A percentile compares a stretch with the other conserved stretches of the same genome.
Evolutionary conservation across 108 stramenopile species (phyloP).

Genomic region (Conticribra guillardii): DNA sequence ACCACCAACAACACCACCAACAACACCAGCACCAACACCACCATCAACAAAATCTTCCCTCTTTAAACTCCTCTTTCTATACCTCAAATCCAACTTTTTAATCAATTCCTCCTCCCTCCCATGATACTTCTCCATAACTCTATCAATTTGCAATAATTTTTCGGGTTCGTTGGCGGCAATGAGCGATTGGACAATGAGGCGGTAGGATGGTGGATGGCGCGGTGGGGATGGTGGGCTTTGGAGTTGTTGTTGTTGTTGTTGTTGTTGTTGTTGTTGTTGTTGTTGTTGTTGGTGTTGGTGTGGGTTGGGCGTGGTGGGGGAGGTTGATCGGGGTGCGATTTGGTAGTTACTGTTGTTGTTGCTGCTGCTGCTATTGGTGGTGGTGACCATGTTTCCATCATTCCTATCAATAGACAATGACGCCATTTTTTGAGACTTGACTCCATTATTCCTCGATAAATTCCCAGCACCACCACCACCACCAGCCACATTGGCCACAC

Average conservation of each 20-base stretch:
- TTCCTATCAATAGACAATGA: too few relatives aligned
- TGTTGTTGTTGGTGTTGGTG: neutral
- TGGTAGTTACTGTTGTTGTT: too few relatives aligned
- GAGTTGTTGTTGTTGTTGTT: neutral
- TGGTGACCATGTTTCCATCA: too few relatives aligned
- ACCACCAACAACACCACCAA: neutral
- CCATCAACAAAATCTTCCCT: neutral
- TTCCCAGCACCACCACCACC: too few relatives aligned
- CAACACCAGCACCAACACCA: neutral
- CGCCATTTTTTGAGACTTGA: too few relatives aligned
- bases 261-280: neutral
- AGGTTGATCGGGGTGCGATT: too few relatives aligned
- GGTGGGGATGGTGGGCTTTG: slow-evolving; percentile 28
- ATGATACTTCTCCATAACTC: slow-evolving; percentile 48
- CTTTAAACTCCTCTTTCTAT: slow-evolving; percentile 28
- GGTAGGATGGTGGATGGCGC: slow-evolving; percentile 34
- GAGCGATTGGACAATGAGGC: slow-evolving; percentile 22
- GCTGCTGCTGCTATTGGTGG: too few relatives aligned
- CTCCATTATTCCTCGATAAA: too few relatives aligned
- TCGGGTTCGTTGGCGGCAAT: slow-evolving; percentile 46
- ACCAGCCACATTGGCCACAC: too few relatives aligned
- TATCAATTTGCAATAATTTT: slow-evolving; percentile 43
- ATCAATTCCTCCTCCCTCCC: slow-evolving; percentile 56
- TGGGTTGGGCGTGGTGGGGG: too few relatives aligned
- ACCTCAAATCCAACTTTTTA: slow-evolving; percentile 43